Base-by-base conservation (phyloP, 495 filamentous ascomycete species). In the Lentithecium fluviatile region DNA sequence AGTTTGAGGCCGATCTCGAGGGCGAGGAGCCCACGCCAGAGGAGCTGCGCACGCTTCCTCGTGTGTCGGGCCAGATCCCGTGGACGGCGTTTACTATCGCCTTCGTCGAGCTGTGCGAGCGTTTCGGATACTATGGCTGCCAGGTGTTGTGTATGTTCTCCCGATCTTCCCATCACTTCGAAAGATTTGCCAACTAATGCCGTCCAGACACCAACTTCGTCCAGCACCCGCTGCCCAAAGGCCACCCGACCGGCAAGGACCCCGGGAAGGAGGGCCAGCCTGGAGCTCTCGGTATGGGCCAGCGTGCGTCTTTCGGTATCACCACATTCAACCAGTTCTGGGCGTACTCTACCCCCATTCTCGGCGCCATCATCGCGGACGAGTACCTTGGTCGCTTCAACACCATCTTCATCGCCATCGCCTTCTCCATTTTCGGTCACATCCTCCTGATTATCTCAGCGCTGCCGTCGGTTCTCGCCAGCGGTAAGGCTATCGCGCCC, bases 81-180 rank as follows among this genome's bases (percentile, higher is more conserved):
- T 85, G 77, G 77, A 80, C 74, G 13, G 79, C 80, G 7, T 91
- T 83, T 67, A 86, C 84, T 21, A 80, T 93, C 52, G 87, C 85
- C 20, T 85, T 90, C 63, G 81, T 89, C 48, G 88, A 92, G 73
- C 71, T 90, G 56, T 87, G 83, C 74, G 88, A 92, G 76, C 85
- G 88, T 36, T 88, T 90, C 75, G 86, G 85, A 8, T 91, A 88
- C 76, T 90, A 90, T 69, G 88, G 88, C 53, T 88, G 85, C 13
- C 87, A 82, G 20, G 84, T 82, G 38, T 85, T 90, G 47, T 88
- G 83, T 86, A 56, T 11, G 58, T 60, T 10, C 24, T n/a, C 20
- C 42, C 5, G 40, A 10, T 36, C 19, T 32, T 10, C 4, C 29
- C 10, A 24, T 12, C 25, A 1, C 15, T 47, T 52, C 29, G 11